Conservation (phyloP, 306 rosid genomes). For the Rubus idaeus region DNA sequence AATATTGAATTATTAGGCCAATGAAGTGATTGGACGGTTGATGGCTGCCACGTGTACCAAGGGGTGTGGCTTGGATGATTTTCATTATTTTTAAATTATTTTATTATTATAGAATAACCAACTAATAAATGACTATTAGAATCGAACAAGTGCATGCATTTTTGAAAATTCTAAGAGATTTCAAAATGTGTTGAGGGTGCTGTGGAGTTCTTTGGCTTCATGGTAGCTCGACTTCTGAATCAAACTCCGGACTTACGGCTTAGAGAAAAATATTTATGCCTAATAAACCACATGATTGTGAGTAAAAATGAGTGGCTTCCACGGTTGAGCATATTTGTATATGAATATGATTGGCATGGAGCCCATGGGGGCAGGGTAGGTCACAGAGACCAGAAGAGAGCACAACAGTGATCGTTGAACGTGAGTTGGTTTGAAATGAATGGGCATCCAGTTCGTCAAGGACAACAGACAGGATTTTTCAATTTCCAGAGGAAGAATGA, state of each 20-base stretch:
- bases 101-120: too few relatives aligned
- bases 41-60: conserved; percentile 2
- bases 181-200: too few relatives aligned
- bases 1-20: not conserved
- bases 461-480: not conserved
- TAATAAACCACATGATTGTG: too few relatives aligned
- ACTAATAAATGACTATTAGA: too few relatives aligned
- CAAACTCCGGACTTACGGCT: too few relatives aligned
- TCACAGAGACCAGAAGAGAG: not conserved
- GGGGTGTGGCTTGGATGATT: not conserved
- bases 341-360: not conserved
- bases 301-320: not conserved
- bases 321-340: not conserved
- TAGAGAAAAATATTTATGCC: too few relatives aligned
- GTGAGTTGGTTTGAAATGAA: not conserved
- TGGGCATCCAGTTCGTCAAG: not conserved
- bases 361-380: conserved; percentile 8
- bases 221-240: too few relatives aligned
- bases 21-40: not conserved
- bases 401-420: not conserved
- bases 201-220: too few relatives aligned
- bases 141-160: too few relatives aligned
- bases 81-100: too few relatives aligned
- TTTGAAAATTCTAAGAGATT: too few relatives aligned
- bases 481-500: not conserved